phyloP scores from a whole-genome alignment of 2,329 filamentous ascomycete species.

The Botrytis medusae region DNA sequence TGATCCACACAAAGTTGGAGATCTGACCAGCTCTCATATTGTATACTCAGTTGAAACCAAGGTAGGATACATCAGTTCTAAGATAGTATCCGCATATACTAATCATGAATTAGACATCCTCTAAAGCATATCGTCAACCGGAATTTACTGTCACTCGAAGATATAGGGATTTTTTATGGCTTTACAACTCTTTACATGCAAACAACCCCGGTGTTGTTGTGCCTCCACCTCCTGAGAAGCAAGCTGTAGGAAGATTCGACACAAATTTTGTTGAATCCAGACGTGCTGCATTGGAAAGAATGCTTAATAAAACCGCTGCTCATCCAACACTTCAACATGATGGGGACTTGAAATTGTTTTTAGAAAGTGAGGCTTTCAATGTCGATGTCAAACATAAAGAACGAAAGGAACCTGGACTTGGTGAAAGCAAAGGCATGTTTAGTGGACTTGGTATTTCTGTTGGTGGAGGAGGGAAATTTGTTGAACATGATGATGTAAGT shows the following conservation, averaged over 20 bases:
- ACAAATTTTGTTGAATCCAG: conserved; percentile 94
- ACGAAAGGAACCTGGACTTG: conserved; percentile 78
- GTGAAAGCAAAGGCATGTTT: conserved; percentile 91
- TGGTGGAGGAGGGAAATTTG: conserved; percentile 80
- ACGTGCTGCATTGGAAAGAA: conserved; percentile 88
- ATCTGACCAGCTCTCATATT: conserved; percentile 94
- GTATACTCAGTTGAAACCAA: conserved; percentile 95
- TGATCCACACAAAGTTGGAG: conserved; percentile 96
- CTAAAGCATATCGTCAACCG: conserved; percentile 88
- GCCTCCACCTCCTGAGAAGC: conserved; percentile 94
- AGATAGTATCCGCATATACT: conserved; percentile 22
- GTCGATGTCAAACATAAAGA: conserved; percentile 98
- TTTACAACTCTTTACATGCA: conserved; percentile 90
- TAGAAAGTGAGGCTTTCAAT: conserved; percentile 95
- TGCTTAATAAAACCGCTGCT: conserved; percentile 92
- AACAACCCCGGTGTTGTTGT: conserved; percentile 96
- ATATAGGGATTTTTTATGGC: conserved; percentile 96
- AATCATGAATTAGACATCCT: conserved; percentile 67
- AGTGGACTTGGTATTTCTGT: conserved; percentile 79
- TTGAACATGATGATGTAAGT: conserved; percentile 92
- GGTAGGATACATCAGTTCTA: conserved; percentile 49
- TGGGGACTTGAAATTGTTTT: conserved; percentile 88
- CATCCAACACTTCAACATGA: conserved; percentile 93
- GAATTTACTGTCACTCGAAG: conserved; percentile 92
- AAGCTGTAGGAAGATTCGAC: conserved; percentile 94